A percentile compares a stretch with the other conserved stretches of the same genome.
These are phyloP conservation scores for Lenzites betulinus DNA, from an alignment of 768 basidiomycete species.

Conservation along the genomic window DNA sequence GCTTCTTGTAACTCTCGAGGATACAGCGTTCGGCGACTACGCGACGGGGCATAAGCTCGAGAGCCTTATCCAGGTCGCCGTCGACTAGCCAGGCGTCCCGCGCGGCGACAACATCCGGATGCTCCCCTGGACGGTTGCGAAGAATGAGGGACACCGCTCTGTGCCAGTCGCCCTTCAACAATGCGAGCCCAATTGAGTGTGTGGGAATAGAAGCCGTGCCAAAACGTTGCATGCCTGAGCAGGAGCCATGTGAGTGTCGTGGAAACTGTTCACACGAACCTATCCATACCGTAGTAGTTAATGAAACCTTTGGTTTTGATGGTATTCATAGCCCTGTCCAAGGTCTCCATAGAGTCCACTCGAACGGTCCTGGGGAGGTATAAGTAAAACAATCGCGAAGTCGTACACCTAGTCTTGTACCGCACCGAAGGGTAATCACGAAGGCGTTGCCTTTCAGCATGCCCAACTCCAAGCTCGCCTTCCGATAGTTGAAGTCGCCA, in stretches of 20 bases:
- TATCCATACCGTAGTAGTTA: conserved; percentile 85
- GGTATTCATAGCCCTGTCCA: conserved; percentile 75
- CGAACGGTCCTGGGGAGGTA: conserved; percentile 71
- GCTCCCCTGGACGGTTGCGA: conserved; percentile 83
- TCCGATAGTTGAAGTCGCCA: conserved; percentile 84
- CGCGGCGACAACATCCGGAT: conserved; percentile 85
- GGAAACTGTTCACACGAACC: neutral
- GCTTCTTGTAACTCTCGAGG: conserved; percentile 85
- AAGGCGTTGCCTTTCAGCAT: conserved; percentile 98
- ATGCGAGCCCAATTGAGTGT: conserved; percentile 88
- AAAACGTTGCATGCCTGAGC: conserved; percentile 94
- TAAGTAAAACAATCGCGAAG: neutral
- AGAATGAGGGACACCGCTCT: conserved; percentile 83
- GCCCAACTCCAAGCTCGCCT: conserved; percentile 83
- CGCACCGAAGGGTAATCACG: conserved; percentile 88
- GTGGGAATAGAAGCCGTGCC: conserved; percentile 96
- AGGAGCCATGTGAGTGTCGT: neutral
- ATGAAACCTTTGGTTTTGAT: conserved; percentile 90
- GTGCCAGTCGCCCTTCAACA: conserved; percentile 90
- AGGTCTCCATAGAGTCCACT: conserved; percentile 66
- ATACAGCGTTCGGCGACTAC: conserved; percentile 94
- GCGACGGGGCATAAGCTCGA: conserved; percentile 84
- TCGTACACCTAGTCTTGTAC: neutral
- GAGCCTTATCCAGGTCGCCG: conserved; percentile 75
- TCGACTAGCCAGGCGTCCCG: conserved; percentile 90